Evolutionary conservation across 768 basidiomycete species (phyloP).

Genomic region (Leccinum subgranulosum): DNA sequence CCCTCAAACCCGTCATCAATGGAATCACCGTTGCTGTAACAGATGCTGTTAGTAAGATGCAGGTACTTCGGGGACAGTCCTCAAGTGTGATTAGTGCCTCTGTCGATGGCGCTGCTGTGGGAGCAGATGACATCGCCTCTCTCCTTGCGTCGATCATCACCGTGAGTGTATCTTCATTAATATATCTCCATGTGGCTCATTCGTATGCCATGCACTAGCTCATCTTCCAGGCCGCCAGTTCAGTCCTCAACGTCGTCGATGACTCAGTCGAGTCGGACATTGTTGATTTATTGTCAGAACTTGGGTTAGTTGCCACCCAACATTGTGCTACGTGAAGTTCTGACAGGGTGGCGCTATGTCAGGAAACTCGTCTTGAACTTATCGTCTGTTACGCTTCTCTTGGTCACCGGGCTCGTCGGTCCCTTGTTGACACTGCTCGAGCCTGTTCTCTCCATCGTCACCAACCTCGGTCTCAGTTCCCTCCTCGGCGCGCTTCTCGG

Average conservation of each 20-base stretch:
- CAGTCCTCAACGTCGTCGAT: conserved; percentile 10
- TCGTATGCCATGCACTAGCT: conserved; percentile 1
- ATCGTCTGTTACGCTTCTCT: neutral
- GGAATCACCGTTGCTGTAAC: conserved; percentile 7
- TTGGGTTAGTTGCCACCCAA: neutral
- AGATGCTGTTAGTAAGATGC: conserved; percentile 1
- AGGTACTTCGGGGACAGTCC: conserved; percentile 5
- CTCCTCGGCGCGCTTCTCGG: conserved; percentile 2
- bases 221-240: conserved; percentile 1
- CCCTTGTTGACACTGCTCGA: conserved; percentile 2
- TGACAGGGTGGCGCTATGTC: neutral
- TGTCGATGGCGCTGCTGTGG: neutral
- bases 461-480: neutral
- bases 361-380: conserved; percentile 4
- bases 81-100: neutral
- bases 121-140: conserved; percentile 1
- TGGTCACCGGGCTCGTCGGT: conserved; percentile 4
- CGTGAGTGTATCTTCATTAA: conserved; percentile 3
- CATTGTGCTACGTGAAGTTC: neutral
- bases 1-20: conserved; percentile 3
- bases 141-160: neutral
- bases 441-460: conserved; percentile 8
- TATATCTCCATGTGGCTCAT: too few relatives aligned
- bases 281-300: neutral
- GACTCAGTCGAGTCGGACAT: neutral